Evolutionary conservation across 2,329 filamentous ascomycete species (phyloP).

Genomic region (Diaporthe sp.): DNA sequence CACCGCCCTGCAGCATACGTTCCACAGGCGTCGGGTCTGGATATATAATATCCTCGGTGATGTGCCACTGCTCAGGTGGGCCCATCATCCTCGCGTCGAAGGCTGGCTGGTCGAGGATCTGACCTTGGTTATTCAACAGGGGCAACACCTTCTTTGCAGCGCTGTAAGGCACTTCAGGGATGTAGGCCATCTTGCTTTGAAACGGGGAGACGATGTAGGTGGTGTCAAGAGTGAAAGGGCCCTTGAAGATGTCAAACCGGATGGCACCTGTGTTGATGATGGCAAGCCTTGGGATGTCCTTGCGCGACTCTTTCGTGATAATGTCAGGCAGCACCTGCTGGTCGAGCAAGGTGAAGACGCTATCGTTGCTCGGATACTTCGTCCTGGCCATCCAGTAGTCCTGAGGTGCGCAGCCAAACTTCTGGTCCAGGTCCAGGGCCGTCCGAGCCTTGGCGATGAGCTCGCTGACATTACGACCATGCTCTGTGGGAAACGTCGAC

Average conservation of each 20-base stretch:
- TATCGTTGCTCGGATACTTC: slow-evolving; percentile 79
- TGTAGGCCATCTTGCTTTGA: slow-evolving; percentile 80
- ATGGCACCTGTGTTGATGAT: slow-evolving; percentile 92
- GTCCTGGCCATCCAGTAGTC: slow-evolving; percentile 86
- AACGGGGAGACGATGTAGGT: slow-evolving; percentile 93
- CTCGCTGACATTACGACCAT: slow-evolving; percentile 79
- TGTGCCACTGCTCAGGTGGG: slow-evolving; percentile 62
- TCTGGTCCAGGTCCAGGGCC: slow-evolving; percentile 78
- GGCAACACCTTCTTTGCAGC: slow-evolving; percentile 78
- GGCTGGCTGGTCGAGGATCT: slow-evolving; percentile 58
- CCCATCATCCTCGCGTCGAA: slow-evolving; percentile 62
- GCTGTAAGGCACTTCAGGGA: slow-evolving; percentile 85
- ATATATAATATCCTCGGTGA: slow-evolving; percentile 47
- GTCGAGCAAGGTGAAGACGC: slow-evolving; percentile 86
- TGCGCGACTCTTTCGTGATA: slow-evolving; percentile 69
- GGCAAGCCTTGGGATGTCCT: slow-evolving; percentile 75
- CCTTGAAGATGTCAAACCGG: slow-evolving; percentile 96
- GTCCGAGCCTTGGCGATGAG: slow-evolving; percentile 79
- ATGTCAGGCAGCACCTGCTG: slow-evolving; percentile 80
- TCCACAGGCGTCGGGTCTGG: slow-evolving; percentile 43
- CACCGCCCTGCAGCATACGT: slow-evolving; percentile 20
- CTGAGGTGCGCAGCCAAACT: slow-evolving; percentile 86
- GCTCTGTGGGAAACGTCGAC: slow-evolving; percentile 80
- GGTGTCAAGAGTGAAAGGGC: slow-evolving; percentile 88
- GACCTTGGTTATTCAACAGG: slow-evolving; percentile 69